Percentiles rank a stretch among this genome's conserved stretches.
phyloP scores from a whole-genome alignment of 164 flowering plant genomes.

The Berberis thunbergii region DNA sequence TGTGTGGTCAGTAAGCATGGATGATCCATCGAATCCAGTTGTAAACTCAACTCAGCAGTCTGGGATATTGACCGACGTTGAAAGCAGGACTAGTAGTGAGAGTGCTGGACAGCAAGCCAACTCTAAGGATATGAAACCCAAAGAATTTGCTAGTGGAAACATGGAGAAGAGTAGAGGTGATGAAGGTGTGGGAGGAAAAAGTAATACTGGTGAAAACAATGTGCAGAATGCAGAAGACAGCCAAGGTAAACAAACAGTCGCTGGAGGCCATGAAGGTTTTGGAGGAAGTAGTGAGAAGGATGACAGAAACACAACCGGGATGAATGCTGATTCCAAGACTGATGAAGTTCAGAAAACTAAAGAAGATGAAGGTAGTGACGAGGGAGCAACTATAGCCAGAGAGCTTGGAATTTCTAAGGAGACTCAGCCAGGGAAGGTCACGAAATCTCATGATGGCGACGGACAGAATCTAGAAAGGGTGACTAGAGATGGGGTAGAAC shows the following conservation, averaged over 20 bases:
- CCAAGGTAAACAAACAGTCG: background rate
- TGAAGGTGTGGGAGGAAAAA: slow-evolving; percentile 5
- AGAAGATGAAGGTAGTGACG: background rate
- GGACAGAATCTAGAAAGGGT: too few species aligned
- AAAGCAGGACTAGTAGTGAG: background rate
- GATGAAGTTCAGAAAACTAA: background rate
- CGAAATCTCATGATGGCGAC: too few species aligned
- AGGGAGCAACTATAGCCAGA: background rate
- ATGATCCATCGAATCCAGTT: slow-evolving; percentile 26
- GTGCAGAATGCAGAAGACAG: slow-evolving; percentile 1
- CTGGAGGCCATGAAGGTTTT: too few species aligned
- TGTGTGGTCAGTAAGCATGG: slow-evolving; percentile 24
- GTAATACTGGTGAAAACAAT: slow-evolving; percentile 4
- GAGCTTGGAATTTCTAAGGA: too few species aligned
- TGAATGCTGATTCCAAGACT: background rate
- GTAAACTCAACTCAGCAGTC: slow-evolving; percentile 14
- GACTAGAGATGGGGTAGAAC: too few species aligned
- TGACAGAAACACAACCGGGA: background rate
- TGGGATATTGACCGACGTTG: background rate
- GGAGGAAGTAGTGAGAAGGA: background rate
- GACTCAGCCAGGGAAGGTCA: too few species aligned
- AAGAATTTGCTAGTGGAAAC: slow-evolving; percentile 2
- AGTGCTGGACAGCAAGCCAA: background rate
- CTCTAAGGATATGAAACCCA: background rate
- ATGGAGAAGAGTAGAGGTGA: slow-evolving; percentile 6